phyloP scores from a whole-genome alignment of 1,284 basidiomycete species.

The Paramarasmius palmivorus region DNA sequence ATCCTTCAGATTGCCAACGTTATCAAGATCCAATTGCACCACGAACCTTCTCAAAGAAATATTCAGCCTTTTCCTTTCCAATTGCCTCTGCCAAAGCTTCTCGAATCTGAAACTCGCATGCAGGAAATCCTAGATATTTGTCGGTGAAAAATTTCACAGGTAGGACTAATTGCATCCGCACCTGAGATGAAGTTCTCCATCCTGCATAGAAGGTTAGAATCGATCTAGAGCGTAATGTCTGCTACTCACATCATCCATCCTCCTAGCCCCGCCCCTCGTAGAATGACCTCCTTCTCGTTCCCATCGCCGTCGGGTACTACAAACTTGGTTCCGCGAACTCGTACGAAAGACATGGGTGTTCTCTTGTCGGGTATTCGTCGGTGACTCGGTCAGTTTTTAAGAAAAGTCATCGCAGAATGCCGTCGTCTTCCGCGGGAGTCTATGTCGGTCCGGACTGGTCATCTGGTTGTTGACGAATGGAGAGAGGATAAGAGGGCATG shows the following conservation, averaged over 20 bases:
- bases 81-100: constrained; percentile 62
- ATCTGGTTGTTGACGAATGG: too few species aligned
- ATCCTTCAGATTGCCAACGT: neutral
- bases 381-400: neutral
- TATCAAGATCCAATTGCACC: neutral
- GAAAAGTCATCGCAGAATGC: neutral
- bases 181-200: constrained; percentile 62
- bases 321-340: constrained; percentile 48
- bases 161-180: constrained; percentile 11
- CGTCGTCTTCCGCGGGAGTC: too few species aligned
- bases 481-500: too few species aligned
- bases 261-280: constrained; percentile 59
- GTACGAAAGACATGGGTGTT: constrained; percentile 36
- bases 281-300: constrained; percentile 46
- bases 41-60: constrained; percentile 70
- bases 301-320: constrained; percentile 35
- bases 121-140: constrained; percentile 53
- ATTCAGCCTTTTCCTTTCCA: constrained; percentile 66
- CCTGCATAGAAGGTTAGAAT: constrained; percentile 26
- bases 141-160: constrained; percentile 29
- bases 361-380: neutral
- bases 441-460: too few species aligned
- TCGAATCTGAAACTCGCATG: constrained; percentile 67
- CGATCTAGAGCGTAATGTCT: neutral
- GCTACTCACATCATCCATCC: constrained; percentile 36